Evolutionary conservation across 768 basidiomycete genomes (phyloP), one percentile per base, ranked within the genome.

Genomic region (Trametes punicea): DNA sequence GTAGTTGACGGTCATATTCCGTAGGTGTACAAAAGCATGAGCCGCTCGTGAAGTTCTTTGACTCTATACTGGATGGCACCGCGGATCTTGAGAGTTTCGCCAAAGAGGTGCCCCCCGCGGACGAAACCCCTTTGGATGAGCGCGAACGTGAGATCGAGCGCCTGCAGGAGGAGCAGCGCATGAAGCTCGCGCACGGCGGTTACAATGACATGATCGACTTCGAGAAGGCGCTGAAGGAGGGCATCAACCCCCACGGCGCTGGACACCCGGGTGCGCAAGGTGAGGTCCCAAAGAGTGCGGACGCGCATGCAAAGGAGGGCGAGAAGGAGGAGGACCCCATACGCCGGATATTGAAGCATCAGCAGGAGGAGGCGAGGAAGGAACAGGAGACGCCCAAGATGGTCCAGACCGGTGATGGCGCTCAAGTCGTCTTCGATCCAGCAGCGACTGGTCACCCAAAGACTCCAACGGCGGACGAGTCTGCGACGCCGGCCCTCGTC

Each of bases 21-120:
- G 6, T 63, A 88, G 92, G 91, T 38, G 69, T 77, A 31, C 78
- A 77, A 64, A 95, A 95, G 72, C 78, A 83, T 60, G 88, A 92
- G 49, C 77, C 87, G 2, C 74, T 96, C 36, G 79, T 79, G 57
- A 82, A 84, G 63, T 90, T 87, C 74, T 85, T 88, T 68, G 84
- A 81, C 61, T 82, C 84, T 0, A 75, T 90, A 31, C 64, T 88
- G 16, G 84, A 88, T 56, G 88, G 88, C 49, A 81, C 84, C 3
- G 82, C 74, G 2, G 81, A 87, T 62, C 75, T 88, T 50, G 70
- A 71, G 15, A 66, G 67, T 18, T 57, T 72, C 56, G 76, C 76
- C 58, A 72, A 65, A 61, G 25, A 71, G 62, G 70, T 76, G 34
- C 69, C n/a, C n/a, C n/a, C 69, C 46, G 56, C 65, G 13, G 78